Percentiles rank a stretch among this genome's conserved stretches.
phyloP scores from a whole-genome alignment of 257 asterid genomes.

The Cinchona pubescens region DNA sequence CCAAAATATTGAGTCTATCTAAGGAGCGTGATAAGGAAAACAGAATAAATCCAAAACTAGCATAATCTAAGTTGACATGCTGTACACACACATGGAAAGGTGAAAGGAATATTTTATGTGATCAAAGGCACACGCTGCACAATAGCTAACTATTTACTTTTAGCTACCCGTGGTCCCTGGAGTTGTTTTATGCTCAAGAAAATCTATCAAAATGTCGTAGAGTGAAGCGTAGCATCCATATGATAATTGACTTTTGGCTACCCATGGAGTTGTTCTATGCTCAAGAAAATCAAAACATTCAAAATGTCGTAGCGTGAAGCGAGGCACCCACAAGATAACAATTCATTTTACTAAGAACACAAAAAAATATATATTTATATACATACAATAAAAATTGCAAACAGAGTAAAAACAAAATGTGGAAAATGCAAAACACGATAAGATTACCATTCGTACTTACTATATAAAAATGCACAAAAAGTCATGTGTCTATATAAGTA shows the following conservation, averaged over 20 bases:
- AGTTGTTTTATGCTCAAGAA: not conserved
- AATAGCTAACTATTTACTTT: not conserved
- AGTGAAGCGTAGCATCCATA: not conserved
- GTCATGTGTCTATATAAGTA: not conserved
- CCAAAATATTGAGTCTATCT: not conserved
- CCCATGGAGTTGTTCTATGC: not conserved
- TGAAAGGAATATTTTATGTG: not conserved
- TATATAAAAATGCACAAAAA: not conserved
- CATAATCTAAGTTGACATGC: not conserved
- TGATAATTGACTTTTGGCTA: not conserved
- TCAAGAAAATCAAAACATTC: not conserved
- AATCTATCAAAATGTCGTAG: not conserved
- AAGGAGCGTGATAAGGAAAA: constrained; percentile 1
- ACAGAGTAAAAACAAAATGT: not conserved
- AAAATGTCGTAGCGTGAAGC: not conserved
- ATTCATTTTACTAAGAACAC: not conserved
- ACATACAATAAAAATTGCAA: not conserved
- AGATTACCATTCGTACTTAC: not conserved
- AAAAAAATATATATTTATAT: not conserved
- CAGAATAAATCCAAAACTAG: not conserved
- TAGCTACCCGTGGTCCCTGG: not conserved
- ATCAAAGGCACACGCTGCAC: not conserved
- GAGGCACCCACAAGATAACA: not conserved
- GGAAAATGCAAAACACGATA: not conserved
- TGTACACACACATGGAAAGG: not conserved